Percentiles rank a stretch among this genome's conserved stretches.
These are phyloP conservation scores for Lonicera japonica DNA, from an alignment of 129 eudicot genomes.

Conservation along the genomic window DNA sequence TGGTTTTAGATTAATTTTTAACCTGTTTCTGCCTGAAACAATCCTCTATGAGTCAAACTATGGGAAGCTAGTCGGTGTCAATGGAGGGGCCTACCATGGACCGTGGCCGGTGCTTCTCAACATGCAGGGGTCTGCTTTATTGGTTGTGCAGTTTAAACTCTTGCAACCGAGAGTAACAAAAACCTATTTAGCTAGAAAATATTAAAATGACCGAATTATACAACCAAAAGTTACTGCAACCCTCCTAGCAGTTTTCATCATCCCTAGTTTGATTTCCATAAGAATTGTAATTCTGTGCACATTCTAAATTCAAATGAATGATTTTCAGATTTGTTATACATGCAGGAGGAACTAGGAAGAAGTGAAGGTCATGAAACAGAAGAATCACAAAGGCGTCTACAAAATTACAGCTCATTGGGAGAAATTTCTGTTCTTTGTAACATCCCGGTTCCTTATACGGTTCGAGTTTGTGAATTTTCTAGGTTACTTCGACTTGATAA, in stretches of 20 bases:
- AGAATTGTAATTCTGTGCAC: background rate
- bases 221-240: background rate
- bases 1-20: background rate
- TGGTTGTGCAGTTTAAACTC: background rate
- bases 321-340: background rate
- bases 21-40: background rate
- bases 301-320: background rate
- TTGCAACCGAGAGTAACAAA: background rate
- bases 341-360: slow-evolving; percentile 48
- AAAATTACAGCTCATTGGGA: slow-evolving; percentile 39
- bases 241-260: too few species aligned
- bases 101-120: background rate
- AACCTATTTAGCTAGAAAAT: background rate
- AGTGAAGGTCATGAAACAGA: slow-evolving; percentile 31
- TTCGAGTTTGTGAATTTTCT: slow-evolving; percentile 46
- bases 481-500: slow-evolving; percentile 54
- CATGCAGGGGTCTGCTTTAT: background rate
- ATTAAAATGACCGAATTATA: too few species aligned
- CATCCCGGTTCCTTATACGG: slow-evolving; percentile 43
- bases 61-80: background rate
- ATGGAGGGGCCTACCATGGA: background rate
- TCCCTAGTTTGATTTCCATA: too few species aligned
- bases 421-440: slow-evolving; percentile 62
- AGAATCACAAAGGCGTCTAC: slow-evolving; percentile 17
- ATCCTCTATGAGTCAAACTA: background rate